These are phyloP conservation scores for Phytophthora melonis DNA, from an alignment of 352 stramenopile species.

Conservation along the genomic window DNA sequence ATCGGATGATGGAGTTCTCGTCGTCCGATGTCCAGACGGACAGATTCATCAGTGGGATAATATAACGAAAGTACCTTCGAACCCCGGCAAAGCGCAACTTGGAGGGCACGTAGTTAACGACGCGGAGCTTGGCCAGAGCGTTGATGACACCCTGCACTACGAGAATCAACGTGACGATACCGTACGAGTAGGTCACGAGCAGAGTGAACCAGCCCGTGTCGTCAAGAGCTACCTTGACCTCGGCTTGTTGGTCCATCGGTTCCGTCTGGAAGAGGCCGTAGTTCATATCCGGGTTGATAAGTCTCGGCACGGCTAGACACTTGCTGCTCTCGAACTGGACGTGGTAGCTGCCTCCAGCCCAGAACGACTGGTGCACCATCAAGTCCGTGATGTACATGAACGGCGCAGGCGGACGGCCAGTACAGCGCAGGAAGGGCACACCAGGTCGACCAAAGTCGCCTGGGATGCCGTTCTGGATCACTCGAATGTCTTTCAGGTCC, in stretches of 20 bases:
- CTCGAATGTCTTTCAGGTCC: conserved; percentile 35
- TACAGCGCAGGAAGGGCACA: conserved; percentile 61
- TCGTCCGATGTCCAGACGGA: conserved; percentile 47
- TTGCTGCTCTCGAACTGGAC: conserved; percentile 69
- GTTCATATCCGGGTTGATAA: conserved; percentile 51
- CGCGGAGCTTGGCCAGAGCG: conserved; percentile 45
- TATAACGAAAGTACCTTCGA: conserved; percentile 42
- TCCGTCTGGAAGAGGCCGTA: conserved; percentile 61
- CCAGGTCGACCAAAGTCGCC: conserved; percentile 55
- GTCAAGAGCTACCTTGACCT: conserved; percentile 56
- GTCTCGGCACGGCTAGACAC: conserved; percentile 49
- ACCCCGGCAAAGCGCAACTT: conserved; percentile 47
- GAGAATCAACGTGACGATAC: conserved; percentile 58
- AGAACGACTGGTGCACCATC: conserved; percentile 67
- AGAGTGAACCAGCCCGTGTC: conserved; percentile 51
- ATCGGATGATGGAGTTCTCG: conserved; percentile 50
- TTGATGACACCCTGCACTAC: conserved; percentile 63
- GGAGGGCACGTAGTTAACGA: conserved; percentile 56
- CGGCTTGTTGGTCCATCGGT: conserved; percentile 45
- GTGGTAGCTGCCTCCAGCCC: conserved; percentile 58
- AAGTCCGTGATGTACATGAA: conserved; percentile 74
- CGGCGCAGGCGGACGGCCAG: conserved; percentile 39
- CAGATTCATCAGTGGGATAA: conserved; percentile 59
- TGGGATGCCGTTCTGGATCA: conserved; percentile 48
- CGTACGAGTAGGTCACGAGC: conserved; percentile 53